phyloP scores from a whole-genome alignment of 768 basidiomycete genomes.

The Boletus rubroflammeus region DNA sequence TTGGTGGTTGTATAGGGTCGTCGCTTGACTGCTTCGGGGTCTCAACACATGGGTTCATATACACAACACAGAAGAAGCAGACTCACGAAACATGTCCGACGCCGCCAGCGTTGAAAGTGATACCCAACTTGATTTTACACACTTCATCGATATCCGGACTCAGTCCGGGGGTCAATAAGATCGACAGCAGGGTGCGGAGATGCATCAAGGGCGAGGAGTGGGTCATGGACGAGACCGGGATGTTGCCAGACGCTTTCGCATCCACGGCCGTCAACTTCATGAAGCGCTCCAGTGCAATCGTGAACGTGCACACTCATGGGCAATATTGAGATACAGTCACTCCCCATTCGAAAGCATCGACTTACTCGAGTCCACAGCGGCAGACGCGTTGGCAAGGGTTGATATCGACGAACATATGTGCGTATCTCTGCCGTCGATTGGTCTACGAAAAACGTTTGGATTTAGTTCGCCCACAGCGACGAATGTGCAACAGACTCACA shows the following conservation, averaged over 20 bases:
- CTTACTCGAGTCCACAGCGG: slow-evolving; percentile 24
- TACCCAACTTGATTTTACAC: slow-evolving; percentile 55
- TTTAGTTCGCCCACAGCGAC: not conserved
- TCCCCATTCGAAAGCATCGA: slow-evolving; percentile 4
- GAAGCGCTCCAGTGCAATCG: slow-evolving; percentile 50
- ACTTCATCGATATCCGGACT: slow-evolving; percentile 68
- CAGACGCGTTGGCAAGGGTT: slow-evolving; percentile 18
- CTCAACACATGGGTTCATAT: not conserved
- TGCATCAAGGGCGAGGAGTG: slow-evolving; percentile 46
- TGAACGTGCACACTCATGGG: slow-evolving; percentile 44
- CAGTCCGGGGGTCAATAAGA: slow-evolving; percentile 65
- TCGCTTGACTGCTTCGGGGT: slow-evolving; percentile 26
- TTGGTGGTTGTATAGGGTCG: slow-evolving; percentile 40
- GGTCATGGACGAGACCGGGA: slow-evolving; percentile 35
- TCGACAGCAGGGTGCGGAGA: slow-evolving; percentile 59
- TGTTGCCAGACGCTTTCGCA: slow-evolving; percentile 50
- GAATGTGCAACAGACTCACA: slow-evolving; percentile 42
- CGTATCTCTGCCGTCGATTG: slow-evolving; percentile 27
- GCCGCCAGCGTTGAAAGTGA: slow-evolving; percentile 35
- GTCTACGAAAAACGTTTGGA: slow-evolving; percentile 8
- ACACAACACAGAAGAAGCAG: not conserved
- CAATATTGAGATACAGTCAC: slow-evolving; percentile 22
- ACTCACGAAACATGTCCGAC: slow-evolving; percentile 52
- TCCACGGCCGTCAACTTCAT: slow-evolving; percentile 45
- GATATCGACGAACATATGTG: slow-evolving; percentile 25